phyloP scores from a whole-genome alignment of 1,284 basidiomycete species.

The Xanthoconium separans region DNA sequence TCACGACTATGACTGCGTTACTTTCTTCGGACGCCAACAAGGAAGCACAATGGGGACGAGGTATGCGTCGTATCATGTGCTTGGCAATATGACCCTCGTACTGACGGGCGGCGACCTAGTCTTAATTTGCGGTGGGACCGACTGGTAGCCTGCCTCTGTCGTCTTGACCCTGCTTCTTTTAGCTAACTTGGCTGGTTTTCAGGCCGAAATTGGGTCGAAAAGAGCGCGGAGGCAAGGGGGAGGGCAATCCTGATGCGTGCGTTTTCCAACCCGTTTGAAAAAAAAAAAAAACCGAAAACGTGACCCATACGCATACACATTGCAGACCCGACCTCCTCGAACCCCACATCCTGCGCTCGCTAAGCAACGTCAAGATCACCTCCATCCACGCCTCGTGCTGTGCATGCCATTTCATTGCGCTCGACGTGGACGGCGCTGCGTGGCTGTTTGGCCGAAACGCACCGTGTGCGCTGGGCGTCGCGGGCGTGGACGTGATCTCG shows the following conservation, averaged over 20 bases:
- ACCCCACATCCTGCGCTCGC: constrained; percentile 85
- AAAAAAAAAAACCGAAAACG: no score
- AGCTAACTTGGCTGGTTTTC: constrained; percentile 22
- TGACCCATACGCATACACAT: no score
- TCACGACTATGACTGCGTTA: constrained; percentile 31
- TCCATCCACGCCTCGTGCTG: constrained; percentile 74
- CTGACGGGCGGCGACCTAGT: constrained; percentile 46
- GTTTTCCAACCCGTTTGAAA: constrained; percentile 7
- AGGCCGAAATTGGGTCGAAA: constrained; percentile 69
- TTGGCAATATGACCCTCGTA: constrained; percentile 5
- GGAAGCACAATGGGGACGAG: constrained; percentile 35
- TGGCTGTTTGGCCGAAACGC: constrained; percentile 88
- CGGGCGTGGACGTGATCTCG: constrained; percentile 57
- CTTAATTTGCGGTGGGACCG: constrained; percentile 80
- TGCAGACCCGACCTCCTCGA: constrained; percentile 71
- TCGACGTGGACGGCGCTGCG: constrained; percentile 76
- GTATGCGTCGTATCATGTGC: constrained; percentile 20
- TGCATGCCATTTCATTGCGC: constrained; percentile 71
- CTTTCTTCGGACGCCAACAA: constrained; percentile 23
- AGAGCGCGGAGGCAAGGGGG: constrained; percentile 49
- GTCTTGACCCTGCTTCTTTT: not conserved
- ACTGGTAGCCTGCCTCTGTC: constrained; percentile 52
- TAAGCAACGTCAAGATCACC: constrained; percentile 74
- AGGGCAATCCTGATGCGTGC: constrained; percentile 44
- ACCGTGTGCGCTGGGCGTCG: constrained; percentile 55